Conservation (phyloP, 1,139 yeast species). For the Sugiyamaella neomexicana region DNA sequence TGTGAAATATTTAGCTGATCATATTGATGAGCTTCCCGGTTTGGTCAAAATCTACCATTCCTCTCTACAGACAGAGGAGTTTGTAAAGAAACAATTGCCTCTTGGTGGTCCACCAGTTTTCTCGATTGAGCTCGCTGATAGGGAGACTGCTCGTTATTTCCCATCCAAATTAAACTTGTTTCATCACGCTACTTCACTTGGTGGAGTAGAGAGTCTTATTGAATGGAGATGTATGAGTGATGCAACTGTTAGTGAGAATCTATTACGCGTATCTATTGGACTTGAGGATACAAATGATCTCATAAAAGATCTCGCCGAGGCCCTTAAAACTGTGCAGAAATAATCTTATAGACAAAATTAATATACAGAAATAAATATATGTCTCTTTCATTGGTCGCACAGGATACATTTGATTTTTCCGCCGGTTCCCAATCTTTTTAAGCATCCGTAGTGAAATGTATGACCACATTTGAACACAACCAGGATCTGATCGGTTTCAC, state of each 20-base stretch:
- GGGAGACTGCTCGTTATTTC: slow-evolving; percentile 58
- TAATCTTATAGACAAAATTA: no score
- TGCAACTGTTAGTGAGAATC: slow-evolving; percentile 50
- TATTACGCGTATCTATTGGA: slow-evolving; percentile 77
- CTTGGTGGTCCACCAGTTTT: slow-evolving; percentile 77
- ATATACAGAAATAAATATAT: slow-evolving; percentile 17
- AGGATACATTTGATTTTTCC: slow-evolving; percentile 26
- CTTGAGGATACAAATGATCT: slow-evolving; percentile 73
- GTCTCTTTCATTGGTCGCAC: slow-evolving; percentile 19
- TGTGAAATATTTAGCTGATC: slow-evolving; percentile 57
- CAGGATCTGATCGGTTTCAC: slow-evolving; percentile 32
- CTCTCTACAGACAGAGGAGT: slow-evolving; percentile 66
- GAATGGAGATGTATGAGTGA: slow-evolving; percentile 90
- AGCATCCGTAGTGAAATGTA: slow-evolving; percentile 66
- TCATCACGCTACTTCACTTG: slow-evolving; percentile 89
- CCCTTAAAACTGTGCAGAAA: slow-evolving; percentile 35
- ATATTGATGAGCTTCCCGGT: slow-evolving; percentile 50
- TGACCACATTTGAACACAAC: slow-evolving; percentile 60
- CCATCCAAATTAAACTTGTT: slow-evolving; percentile 70
- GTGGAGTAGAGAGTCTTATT: slow-evolving; percentile 88
- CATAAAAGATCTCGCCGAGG: slow-evolving; percentile 59
- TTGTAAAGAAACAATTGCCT: slow-evolving; percentile 62
- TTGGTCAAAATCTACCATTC: slow-evolving; percentile 64
- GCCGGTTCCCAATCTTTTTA: slow-evolving; percentile 46
- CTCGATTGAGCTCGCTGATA: slow-evolving; percentile 55